phyloP scores from a whole-genome alignment of 2,329 filamentous ascomycete genomes.

The Sporothrix curviconia region DNA sequence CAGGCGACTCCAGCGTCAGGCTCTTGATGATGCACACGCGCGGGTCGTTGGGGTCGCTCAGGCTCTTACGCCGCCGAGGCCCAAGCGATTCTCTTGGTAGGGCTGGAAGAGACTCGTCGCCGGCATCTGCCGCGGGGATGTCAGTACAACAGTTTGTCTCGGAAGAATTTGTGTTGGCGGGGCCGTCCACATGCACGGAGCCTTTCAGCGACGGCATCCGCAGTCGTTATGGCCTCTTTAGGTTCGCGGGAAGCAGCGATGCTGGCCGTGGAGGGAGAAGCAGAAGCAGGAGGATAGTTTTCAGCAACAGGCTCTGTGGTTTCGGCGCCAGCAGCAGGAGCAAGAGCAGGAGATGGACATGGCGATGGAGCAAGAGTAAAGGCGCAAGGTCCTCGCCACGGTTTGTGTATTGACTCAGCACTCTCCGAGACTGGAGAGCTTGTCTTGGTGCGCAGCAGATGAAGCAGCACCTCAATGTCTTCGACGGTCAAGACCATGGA shows the following conservation, averaged over 20 bases:
- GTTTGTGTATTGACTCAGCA: too few relatives aligned
- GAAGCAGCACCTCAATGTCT: constrained; percentile 10
- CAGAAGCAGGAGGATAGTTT: too few relatives aligned
- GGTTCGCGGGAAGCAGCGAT: too few relatives aligned
- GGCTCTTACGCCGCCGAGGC: constrained; percentile 66
- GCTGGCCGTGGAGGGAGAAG: too few relatives aligned
- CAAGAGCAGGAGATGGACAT: too few relatives aligned
- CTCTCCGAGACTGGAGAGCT: not conserved
- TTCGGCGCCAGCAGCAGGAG: too few relatives aligned
- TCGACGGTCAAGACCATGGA: not conserved
- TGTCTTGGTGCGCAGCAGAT: constrained; percentile 6
- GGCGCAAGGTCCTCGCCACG: too few relatives aligned
- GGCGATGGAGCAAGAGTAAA: too few relatives aligned
- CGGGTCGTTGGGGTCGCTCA: constrained; percentile 72
- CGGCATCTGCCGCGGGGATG: constrained; percentile 40
- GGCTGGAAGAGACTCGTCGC: constrained; percentile 93
- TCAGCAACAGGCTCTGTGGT: too few relatives aligned
- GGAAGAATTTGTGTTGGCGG: not conserved
- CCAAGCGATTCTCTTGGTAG: constrained; percentile 96
- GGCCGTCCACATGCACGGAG: too few relatives aligned
- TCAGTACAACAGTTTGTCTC: not conserved
- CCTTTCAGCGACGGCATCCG: too few relatives aligned
- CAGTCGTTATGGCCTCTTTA: too few relatives aligned
- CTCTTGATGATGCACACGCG: constrained; percentile 91
- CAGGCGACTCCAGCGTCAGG: constrained; percentile 79